Base-by-base conservation (phyloP, 352 stramenopile genomes). In the Elongisporangium senticosum region DNA sequence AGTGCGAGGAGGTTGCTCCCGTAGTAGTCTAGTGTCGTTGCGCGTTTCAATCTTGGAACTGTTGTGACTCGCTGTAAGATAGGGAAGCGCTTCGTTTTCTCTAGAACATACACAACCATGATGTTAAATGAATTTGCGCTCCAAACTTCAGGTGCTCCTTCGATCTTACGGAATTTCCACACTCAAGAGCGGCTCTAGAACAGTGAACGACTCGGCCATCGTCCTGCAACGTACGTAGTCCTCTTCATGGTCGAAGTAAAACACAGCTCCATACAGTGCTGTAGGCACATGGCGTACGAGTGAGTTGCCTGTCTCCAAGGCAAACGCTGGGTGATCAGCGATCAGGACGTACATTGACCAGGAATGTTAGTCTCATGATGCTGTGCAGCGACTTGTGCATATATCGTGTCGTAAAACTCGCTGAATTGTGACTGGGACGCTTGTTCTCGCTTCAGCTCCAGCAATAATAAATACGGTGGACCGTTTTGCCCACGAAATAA, bases 181-280 rank as follows among this genome's bases (percentile, higher is more conserved):
- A 4, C 62, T 48, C 23, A 86, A 67, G 20, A 88, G 55, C 5
- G 51, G 26, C 17, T 55, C 53, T 20, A 91, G 54, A 7, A 2
- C 74, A 6, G 55, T 51, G 4, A 76, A 77, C 8, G 68, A 67
- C 20, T 89, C 75, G 37, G 54, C 61, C 51, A 88, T 73, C 62
- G 79, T 91, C 24, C 73, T 69, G 26, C 82, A 91, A 26, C 79
- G 79, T 22, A 71, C 81, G 33, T 82, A 82, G 52, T 87, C 74
- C 24, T 88, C 51, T 50, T 74, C 62, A 26, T 87, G 63, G 21
- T 91, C 75, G 37, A 91, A 91, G 57, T 76, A 88, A 58, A 89
- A 74, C 7, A 86, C 69, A 13, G 75, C 57, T 4, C 77, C 82
- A 57, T 80, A 91, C 26, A 89, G 22, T 53, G 83, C 79, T 91